A percentile compares a stretch with the other conserved stretches of the same genome.
phyloP scores from a whole-genome alignment of 208 protist genomes.

The Acanthamoeba lenticulata region DNA sequence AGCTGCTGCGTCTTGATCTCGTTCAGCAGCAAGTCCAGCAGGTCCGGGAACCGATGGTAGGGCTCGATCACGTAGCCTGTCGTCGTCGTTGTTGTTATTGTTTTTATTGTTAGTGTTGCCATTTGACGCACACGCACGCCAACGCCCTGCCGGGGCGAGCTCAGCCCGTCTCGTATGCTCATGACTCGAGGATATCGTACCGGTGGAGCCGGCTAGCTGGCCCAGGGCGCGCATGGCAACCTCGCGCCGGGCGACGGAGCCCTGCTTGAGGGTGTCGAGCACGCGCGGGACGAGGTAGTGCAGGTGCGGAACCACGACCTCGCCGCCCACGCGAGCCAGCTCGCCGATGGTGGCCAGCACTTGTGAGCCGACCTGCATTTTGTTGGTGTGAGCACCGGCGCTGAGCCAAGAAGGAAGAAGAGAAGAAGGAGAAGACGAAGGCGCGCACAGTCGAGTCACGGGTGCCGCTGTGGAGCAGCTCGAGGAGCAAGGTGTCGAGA shows the following conservation, averaged over 20 bases:
- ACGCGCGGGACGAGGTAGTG: conserved; percentile 87
- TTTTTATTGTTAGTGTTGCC: background rate
- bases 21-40: conserved; percentile 87
- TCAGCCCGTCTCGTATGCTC: background rate
- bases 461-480: conserved; percentile 74
- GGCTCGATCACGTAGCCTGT: conserved; percentile 86
- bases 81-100: background rate
- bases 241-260: conserved; percentile 77
- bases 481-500: conserved; percentile 85
- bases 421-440: background rate
- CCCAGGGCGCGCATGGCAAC: conserved; percentile 84
- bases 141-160: too few relatives aligned
- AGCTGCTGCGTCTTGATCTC: conserved; percentile 85
- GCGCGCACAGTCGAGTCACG: background rate
- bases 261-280: conserved; percentile 88
- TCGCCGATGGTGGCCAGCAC: conserved; percentile 88
- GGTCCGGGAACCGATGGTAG: conserved; percentile 85
- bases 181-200: background rate
- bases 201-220: conserved; percentile 81
- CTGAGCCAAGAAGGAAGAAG: background rate
- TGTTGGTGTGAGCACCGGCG: background rate
- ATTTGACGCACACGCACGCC: too few relatives aligned
- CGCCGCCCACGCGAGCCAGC: conserved; percentile 83
- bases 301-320: conserved; percentile 83
- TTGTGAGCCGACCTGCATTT: conserved; percentile 74